Base-by-base conservation (phyloP, 257 asterid genomes). In the Thymus mandschuricus region DNA sequence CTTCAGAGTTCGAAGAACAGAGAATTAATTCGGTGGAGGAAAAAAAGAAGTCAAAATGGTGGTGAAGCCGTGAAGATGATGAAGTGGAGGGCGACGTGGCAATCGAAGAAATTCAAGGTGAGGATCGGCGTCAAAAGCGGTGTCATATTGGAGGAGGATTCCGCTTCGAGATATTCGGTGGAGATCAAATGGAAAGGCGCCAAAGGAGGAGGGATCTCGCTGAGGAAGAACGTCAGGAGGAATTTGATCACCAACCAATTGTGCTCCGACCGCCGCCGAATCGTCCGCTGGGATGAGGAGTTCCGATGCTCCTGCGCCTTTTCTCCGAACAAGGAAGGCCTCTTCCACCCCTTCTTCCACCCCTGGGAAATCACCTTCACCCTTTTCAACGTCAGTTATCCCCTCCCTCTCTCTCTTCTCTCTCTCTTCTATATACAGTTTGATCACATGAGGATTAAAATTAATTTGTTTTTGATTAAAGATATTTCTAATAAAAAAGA, bases 21-120 rank as follows among this genome's bases (percentile, higher is more conserved):
- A 7, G 2, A 35, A 1, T 35, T 43, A 2, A 5, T 43, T 43
- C 1, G 48, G 48, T 7, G 8, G 8, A 1, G 10, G 11, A 10
- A 43, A 9, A 43, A 10, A 6, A 2, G 5, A 51, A 54, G 56
- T 59, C 44, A 60, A 48, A 38, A 90, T 88, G 93, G 93, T 85
- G 60, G 96, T 81, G 82, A n/a, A n/a, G n/a, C n/a, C n/a, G n/a
- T n/a, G n/a, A 88, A 76, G 84, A 83, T 91, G 94, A 87, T 84
- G 76, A 87, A 82, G 71, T 91, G 97, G 97, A 85, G 86, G 83
- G 80, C 86, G 83, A 79, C 92, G 35, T 83, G 96, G 91, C 82
- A 81, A 58, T 76, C 86, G 48, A 88, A 80, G 86, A 91, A 91
- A 73, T 83, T 79, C 50, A 87, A 85, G 70, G 90, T 79, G 21